Base-by-base conservation (phyloP, 192 early-diverging fungal genomes). In the Rhizophagus sp. region DNA sequence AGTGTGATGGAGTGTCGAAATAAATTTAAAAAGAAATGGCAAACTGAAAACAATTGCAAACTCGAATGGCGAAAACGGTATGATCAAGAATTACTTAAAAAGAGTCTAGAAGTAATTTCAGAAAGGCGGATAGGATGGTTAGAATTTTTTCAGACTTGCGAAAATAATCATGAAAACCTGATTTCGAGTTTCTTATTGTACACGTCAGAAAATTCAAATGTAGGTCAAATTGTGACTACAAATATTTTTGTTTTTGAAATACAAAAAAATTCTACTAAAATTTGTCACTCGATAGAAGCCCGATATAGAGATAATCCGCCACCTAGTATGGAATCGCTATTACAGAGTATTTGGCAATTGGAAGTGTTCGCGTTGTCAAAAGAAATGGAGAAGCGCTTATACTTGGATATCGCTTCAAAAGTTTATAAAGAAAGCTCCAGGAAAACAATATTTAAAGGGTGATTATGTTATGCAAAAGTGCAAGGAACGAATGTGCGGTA, bases 341-440 rank as follows among this genome's bases (percentile, higher is more conserved):
- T 65, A 77, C n/a, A 36, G 75, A 41, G 75, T 77, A 24, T 65
- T 77, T 15, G 62, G 62, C 8, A 13, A 41, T 25, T 77, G 75
- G 75, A 25, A 77, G 63, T 77, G 75, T 17, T 17, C 9, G 19
- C 8, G n/a, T 44, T 77, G 39, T 17, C 4, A 15, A 15, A 64
- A 65, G 15, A 24, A n/a, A 44, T 77, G 75, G 75, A 6, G 9
- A 10, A 77, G 75, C 36, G 62, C 75, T 66, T 77, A 77, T 25
- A 77, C 75, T 49, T 77, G 75, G 75, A 65, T 77, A 77, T 77
- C 75, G 13, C 75, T 77, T 11, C 30, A 47, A 66, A 65, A 77
- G 24, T 77, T 49, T 77, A 65, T 77, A 7, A 3, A 4, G 1
- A 22, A 36, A 77, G 25, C 33, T 25, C 17, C 24, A 25, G 62